Conservation (phyloP, 768 basidiomycete species). For the Leccinum ochraceum region DNA sequence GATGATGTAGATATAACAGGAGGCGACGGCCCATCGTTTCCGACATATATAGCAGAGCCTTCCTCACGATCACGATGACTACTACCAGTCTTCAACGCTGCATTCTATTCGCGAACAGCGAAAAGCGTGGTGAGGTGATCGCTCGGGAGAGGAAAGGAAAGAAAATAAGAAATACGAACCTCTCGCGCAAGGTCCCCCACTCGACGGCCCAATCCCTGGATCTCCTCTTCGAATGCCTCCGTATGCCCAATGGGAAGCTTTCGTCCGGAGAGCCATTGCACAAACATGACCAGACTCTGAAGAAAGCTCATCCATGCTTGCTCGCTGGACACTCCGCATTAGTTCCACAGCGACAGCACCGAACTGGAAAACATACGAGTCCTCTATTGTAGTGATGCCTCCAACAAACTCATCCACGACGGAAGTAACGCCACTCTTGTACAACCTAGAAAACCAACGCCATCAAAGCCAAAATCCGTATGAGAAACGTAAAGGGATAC, state of each 20-base stretch:
- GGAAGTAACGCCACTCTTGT: constrained; percentile 59
- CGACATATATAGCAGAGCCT: constrained; percentile 20
- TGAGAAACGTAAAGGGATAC: constrained; percentile 27
- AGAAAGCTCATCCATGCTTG: constrained; percentile 65
- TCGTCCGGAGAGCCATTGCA: constrained; percentile 68
- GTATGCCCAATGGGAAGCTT: constrained; percentile 53
- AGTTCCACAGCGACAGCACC: constrained; percentile 12
- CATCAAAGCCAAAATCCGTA: constrained; percentile 4
- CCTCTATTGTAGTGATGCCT: constrained; percentile 56
- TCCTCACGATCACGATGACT: constrained; percentile 13
- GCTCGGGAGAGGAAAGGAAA: neutral
- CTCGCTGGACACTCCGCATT: constrained; percentile 45
- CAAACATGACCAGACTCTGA: constrained; percentile 57
- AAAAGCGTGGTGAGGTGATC: neutral
- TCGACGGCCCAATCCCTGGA: constrained; percentile 56
- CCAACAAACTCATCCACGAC: constrained; percentile 68
- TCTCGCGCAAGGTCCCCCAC: constrained; percentile 68
- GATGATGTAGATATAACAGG: neutral
- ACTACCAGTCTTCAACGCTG: neutral
- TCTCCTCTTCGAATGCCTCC: constrained; percentile 53
- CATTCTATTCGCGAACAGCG: constrained; percentile 8
- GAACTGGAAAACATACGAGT: constrained; percentile 51
- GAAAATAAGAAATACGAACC: constrained; percentile 38
- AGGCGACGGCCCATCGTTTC: constrained; percentile 7
- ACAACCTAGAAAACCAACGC: constrained; percentile 43